Conservation (phyloP, 805 yeast genomes). For the Kuraishia cidri region DNA sequence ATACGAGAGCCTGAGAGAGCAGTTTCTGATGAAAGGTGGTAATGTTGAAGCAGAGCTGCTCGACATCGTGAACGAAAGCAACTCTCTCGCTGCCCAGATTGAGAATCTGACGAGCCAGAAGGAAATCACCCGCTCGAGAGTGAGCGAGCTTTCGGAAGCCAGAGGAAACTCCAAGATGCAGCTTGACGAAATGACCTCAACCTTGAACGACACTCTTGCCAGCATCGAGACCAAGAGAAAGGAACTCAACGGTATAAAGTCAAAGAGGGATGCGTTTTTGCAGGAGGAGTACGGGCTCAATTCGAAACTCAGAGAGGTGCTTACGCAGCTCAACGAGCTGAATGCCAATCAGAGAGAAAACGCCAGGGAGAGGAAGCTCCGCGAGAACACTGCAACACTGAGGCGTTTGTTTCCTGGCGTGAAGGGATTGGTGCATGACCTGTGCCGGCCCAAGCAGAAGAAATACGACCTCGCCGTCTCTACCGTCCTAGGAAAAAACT, state of each 20-base stretch:
- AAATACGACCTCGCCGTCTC: constrained; percentile 69
- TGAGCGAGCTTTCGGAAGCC: constrained; percentile 22
- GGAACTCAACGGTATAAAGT: constrained; percentile 17
- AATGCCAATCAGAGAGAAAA: constrained; percentile 74
- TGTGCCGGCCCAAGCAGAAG: constrained; percentile 68
- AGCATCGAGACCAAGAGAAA: constrained; percentile 18
- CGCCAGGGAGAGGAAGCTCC: constrained; percentile 53
- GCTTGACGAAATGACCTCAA: constrained; percentile 16
- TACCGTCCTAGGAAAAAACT: constrained; percentile 67
- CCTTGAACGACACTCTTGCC: constrained; percentile 19
- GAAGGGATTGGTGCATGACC: constrained; percentile 69
- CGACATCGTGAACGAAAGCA: constrained; percentile 6
- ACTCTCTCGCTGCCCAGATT: constrained; percentile 19
- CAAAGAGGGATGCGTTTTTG: constrained; percentile 24
- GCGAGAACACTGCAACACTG: constrained; percentile 66
- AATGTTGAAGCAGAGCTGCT: constrained; percentile 18
- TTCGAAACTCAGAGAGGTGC: constrained; percentile 49
- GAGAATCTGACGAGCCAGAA: constrained; percentile 26
- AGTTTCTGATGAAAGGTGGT: constrained; percentile 47
- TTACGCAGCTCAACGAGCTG: constrained; percentile 58
- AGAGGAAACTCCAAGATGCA: constrained; percentile 18
- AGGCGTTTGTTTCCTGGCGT: constrained; percentile 80
- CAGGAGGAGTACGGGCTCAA: constrained; percentile 54
- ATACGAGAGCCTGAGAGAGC: constrained; percentile 49
- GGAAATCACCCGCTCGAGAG: constrained; percentile 22